Conservation (phyloP, 1,139 yeast species). For the Geotrichum siamense region DNA sequence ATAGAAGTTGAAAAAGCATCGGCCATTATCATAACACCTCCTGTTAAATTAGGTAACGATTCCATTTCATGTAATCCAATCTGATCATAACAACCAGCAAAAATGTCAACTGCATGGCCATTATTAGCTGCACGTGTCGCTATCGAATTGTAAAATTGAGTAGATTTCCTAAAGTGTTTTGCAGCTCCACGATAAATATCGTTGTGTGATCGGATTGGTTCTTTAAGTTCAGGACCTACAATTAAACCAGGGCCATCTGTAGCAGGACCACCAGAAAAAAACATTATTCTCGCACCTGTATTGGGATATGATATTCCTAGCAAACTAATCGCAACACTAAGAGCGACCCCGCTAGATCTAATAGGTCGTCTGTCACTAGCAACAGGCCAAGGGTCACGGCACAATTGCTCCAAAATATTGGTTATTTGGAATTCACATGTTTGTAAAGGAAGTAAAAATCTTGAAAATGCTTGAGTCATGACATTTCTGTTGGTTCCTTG, state of each 20-base stretch:
- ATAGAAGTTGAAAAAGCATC: constrained; percentile 94
- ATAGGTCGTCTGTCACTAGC: constrained; percentile 82
- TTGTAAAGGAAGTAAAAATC: constrained; percentile 80
- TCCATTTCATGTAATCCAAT: constrained; percentile 94
- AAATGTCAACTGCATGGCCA: constrained; percentile 78
- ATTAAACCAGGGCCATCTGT: constrained; percentile 96
- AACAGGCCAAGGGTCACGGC: constrained; percentile 88
- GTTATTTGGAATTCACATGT: constrained; percentile 85
- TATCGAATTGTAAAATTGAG: constrained; percentile 66
- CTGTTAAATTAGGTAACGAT: constrained; percentile 71
- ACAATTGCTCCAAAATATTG: constrained; percentile 68
- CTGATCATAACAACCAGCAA: constrained; percentile 96
- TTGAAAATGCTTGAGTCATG: constrained; percentile 43
- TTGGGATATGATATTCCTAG: constrained; percentile 81
- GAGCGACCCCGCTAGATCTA: constrained; percentile 90
- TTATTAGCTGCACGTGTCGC: constrained; percentile 64
- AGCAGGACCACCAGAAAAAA: constrained; percentile 93
- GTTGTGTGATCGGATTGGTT: constrained; percentile 94
- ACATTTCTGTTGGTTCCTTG: constrained; percentile 10
- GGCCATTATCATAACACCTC: constrained; percentile 78
- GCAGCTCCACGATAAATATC: constrained; percentile 89
- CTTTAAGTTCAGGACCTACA: constrained; percentile 85
- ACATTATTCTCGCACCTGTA: constrained; percentile 82
- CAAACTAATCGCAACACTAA: constrained; percentile 74
- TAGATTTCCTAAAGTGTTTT: constrained; percentile 82